These are phyloP conservation scores for Platanthera zijinensis DNA, from an alignment of 106 monocot genomes.

Conservation along the genomic window DNA sequence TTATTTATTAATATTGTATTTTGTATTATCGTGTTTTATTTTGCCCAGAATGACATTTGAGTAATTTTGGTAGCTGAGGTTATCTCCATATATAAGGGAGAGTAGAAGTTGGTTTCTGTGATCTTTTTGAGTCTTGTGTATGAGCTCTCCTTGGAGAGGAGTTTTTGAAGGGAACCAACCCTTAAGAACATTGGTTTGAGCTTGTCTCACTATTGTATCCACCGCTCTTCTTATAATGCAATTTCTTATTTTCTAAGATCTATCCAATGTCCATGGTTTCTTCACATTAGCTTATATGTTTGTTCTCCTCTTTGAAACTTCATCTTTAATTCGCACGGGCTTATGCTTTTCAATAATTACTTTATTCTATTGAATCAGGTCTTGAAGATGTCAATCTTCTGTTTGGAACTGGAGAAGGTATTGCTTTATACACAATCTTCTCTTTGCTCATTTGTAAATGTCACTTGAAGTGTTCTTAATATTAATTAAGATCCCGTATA, in stretches of 20 bases:
- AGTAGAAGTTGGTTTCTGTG: too few species aligned
- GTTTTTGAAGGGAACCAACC: too few species aligned
- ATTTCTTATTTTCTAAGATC: not conserved
- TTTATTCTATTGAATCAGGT: constrained; percentile 32
- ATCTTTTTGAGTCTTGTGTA: too few species aligned
- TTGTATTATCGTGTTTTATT: too few species aligned
- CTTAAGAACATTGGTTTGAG: too few species aligned
- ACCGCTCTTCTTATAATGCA: not conserved
- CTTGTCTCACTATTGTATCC: not conserved
- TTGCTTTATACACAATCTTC: not conserved
- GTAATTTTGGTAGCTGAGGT: too few species aligned
- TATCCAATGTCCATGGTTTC: not conserved
- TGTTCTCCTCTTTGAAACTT: not conserved
- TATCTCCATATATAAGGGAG: too few species aligned
- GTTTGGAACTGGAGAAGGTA: constrained; percentile 82
- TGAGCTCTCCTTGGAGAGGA: too few species aligned
- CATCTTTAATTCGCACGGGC: not conserved
- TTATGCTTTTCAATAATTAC: not conserved
- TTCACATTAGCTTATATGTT: not conserved
- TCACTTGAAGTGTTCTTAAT: not conserved
- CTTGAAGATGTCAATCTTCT: constrained; percentile 74
- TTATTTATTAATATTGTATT: too few species aligned
- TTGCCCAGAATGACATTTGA: too few species aligned
- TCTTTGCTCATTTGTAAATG: not conserved
- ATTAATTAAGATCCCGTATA: not conserved